Conservation (phyloP, 2,329 filamentous ascomycete species). For the Aspergillus novoparasiticus region DNA sequence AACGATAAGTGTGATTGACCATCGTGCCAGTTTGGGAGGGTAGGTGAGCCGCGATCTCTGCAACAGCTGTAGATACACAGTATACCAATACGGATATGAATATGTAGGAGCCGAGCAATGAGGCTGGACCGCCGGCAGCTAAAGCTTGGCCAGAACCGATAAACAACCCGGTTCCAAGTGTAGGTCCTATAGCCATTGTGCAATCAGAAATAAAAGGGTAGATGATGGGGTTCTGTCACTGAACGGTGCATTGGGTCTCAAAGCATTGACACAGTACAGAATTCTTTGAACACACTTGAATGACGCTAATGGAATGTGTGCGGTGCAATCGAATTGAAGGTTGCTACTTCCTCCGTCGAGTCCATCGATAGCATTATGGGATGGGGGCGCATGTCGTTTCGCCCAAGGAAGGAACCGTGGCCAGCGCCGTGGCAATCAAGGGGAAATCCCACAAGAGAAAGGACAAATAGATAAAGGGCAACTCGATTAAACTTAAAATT, state of each 20-base stretch:
- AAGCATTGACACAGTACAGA: background rate
- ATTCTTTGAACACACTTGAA: background rate
- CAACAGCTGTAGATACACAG: constrained; percentile 49
- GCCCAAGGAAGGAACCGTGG: background rate
- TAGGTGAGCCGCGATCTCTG: constrained; percentile 43
- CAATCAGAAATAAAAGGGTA: background rate
- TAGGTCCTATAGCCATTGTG: constrained; percentile 58
- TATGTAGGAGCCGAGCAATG: constrained; percentile 55
- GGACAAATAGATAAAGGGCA: background rate
- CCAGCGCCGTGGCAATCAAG: constrained; percentile 1
- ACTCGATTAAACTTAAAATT: background rate
- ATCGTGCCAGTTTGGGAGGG: constrained; percentile 42
- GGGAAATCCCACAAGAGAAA: background rate
- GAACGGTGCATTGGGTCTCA: background rate
- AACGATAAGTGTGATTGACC: constrained; percentile 43
- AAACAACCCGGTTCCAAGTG: constrained; percentile 59
- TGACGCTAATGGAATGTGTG: background rate
- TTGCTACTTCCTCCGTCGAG: background rate
- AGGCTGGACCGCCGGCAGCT: constrained; percentile 54
- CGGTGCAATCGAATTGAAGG: background rate
- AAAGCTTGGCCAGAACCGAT: constrained; percentile 57
- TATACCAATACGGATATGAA: constrained; percentile 51
- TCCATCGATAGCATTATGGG: background rate
- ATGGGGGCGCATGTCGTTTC: background rate
- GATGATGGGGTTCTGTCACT: background rate